Conservation (phyloP, 768 basidiomycete species). For the Heimioporus sp. region DNA sequence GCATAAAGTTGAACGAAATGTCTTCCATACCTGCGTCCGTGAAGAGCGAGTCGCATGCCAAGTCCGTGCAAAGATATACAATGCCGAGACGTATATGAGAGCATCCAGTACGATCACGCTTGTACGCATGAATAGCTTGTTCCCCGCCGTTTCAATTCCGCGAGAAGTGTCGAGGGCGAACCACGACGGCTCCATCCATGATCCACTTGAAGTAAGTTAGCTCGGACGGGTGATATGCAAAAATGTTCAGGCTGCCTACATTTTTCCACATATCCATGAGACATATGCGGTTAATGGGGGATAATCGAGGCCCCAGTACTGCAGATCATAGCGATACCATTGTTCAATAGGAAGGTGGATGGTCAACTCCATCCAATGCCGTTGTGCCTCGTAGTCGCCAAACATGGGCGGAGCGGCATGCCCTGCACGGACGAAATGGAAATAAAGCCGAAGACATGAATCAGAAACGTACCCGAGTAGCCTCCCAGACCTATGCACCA, state of each 20-base stretch:
- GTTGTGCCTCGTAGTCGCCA: constrained; percentile 91
- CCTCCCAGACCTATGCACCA: constrained; percentile 70
- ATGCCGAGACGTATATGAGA: constrained; percentile 71
- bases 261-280: constrained; percentile 76
- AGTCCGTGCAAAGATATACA: constrained; percentile 59
- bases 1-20: background rate
- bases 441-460: background rate
- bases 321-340: constrained; percentile 89
- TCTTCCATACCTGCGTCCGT: constrained; percentile 65
- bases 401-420: constrained; percentile 74
- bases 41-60: constrained; percentile 72
- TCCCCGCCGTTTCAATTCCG: constrained; percentile 64
- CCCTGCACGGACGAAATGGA: constrained; percentile 39
- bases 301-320: constrained; percentile 95
- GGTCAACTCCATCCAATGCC: constrained; percentile 95
- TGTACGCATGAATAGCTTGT: constrained; percentile 77
- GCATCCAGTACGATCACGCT: constrained; percentile 70
- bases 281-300: constrained; percentile 90
- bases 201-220: constrained; percentile 38
- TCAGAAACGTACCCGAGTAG: constrained; percentile 68
- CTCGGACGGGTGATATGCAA: constrained; percentile 3
- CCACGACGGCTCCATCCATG: constrained; percentile 56
- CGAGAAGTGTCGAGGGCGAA: constrained; percentile 68
- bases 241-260: constrained; percentile 48
- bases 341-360: constrained; percentile 66